These are phyloP conservation scores for Rutstroemia sp. DNA, from an alignment of 2,329 filamentous ascomycete genomes.

Conservation along the genomic window DNA sequence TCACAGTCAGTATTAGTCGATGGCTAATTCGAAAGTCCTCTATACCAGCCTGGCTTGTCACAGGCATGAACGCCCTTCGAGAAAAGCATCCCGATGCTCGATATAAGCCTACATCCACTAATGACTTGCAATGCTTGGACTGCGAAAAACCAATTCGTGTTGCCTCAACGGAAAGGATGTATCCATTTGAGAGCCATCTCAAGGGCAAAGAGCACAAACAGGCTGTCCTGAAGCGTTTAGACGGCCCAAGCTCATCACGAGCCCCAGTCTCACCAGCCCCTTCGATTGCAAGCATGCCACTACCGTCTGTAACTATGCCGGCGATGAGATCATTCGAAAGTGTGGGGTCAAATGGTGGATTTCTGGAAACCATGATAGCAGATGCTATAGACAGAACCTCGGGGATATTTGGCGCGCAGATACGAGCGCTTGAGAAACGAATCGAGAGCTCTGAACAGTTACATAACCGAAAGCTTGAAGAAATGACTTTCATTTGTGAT, in stretches of 20 bases:
- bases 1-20: not conserved
- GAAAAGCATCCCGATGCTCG: not conserved
- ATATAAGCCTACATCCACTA: not conserved
- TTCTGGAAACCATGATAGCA: conserved; percentile 2
- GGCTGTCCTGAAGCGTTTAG: not conserved
- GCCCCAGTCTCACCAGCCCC: not conserved
- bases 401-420: not conserved
- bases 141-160: not conserved
- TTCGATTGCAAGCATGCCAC: not conserved
- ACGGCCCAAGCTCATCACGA: not conserved
- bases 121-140: conserved; percentile 1
- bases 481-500: not conserved
- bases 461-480: not conserved
- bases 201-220: not conserved
- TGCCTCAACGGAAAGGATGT: not conserved
- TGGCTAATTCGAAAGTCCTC: not conserved
- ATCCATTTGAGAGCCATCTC: not conserved
- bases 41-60: conserved; percentile 1
- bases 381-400: not conserved
- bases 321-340: not conserved
- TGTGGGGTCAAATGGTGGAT: not conserved
- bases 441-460: not conserved
- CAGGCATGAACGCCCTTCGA: not conserved
- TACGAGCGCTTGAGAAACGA: not conserved
- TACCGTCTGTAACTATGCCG: not conserved